phyloP scores from a whole-genome alignment of 164 flowering plant genomes.

The Aristolochia fimbriata region DNA sequence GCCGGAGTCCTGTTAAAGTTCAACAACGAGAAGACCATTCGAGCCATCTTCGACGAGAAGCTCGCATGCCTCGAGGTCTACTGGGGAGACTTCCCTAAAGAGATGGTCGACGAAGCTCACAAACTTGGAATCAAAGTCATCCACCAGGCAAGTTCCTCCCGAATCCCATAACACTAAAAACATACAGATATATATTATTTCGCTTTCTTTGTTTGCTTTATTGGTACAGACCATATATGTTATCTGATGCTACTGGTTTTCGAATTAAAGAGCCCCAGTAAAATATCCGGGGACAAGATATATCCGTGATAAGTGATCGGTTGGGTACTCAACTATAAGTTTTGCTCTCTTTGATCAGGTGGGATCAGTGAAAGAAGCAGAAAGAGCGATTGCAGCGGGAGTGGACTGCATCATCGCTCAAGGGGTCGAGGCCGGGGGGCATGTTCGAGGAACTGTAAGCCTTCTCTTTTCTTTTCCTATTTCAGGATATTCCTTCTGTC shows the following conservation, averaged over 20 bases:
- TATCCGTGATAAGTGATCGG: no score
- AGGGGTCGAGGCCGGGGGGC: conserved; percentile 26
- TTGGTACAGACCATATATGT: no score
- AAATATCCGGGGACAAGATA: no score
- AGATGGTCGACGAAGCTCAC: conserved; percentile 30
- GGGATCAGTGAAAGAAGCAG: conserved; percentile 20
- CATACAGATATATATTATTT: no score
- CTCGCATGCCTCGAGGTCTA: conserved; percentile 20
- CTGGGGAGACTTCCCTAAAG: conserved; percentile 26
- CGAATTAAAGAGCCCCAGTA: no score
- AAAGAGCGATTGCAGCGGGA: conserved; percentile 24
- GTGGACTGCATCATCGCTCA: conserved; percentile 24
- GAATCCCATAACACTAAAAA: neutral
- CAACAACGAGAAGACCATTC: conserved; percentile 12
- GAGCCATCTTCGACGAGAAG: conserved; percentile 23
- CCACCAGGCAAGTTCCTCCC: conserved; percentile 13
- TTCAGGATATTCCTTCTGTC: neutral
- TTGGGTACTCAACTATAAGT: no score
- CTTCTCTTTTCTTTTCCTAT: neutral
- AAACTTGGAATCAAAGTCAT: conserved; percentile 23
- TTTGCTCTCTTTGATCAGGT: conserved; percentile 7
- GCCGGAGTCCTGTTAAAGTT: conserved; percentile 18
- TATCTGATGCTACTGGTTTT: no score
- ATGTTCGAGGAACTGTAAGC: conserved; percentile 16
- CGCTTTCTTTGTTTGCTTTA: no score